phyloP scores from a whole-genome alignment of 257 asterid genomes.

The Nicotiana benthamiana region DNA sequence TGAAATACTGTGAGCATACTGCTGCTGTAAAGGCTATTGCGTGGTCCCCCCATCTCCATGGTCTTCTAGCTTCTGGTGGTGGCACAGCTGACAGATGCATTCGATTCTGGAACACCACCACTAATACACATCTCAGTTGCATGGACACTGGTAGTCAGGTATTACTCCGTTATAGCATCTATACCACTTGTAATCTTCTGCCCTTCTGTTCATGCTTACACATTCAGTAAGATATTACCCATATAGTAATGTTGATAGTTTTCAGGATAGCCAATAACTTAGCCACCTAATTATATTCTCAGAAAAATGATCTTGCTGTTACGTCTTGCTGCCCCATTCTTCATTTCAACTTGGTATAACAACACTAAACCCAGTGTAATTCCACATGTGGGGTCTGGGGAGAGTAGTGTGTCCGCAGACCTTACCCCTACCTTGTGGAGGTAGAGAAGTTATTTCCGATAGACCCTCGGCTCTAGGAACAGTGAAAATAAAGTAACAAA shows the following conservation, averaged over 20 bases:
- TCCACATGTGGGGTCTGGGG: too few relatives aligned
- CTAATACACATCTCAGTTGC: conserved; percentile 71
- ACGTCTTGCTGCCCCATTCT: not conserved
- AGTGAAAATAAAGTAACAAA: too few relatives aligned
- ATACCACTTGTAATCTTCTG: not conserved
- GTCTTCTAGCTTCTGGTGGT: conserved; percentile 99
- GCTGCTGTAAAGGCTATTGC: conserved; percentile 99
- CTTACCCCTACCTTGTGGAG: too few relatives aligned
- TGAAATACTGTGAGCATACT: conserved; percentile 85
- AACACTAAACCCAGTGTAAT: too few relatives aligned
- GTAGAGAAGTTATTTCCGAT: too few relatives aligned
- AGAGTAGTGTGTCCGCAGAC: too few relatives aligned
- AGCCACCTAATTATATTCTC: not conserved
- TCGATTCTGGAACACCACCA: conserved; percentile 92
- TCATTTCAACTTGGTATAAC: not conserved
- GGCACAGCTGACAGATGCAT: conserved; percentile 98
- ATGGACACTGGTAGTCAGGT: conserved; percentile 99
- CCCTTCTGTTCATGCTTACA: not conserved
- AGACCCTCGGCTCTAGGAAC: too few relatives aligned
- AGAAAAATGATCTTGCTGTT: not conserved
- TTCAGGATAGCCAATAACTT: not conserved
- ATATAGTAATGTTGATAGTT: not conserved
- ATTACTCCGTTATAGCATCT: not conserved
- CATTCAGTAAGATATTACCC: not conserved
- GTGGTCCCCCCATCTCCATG: conserved; percentile 98